Evolutionary conservation across 768 basidiomycete genomes (phyloP).

Genomic region (Suillus discolor): DNA sequence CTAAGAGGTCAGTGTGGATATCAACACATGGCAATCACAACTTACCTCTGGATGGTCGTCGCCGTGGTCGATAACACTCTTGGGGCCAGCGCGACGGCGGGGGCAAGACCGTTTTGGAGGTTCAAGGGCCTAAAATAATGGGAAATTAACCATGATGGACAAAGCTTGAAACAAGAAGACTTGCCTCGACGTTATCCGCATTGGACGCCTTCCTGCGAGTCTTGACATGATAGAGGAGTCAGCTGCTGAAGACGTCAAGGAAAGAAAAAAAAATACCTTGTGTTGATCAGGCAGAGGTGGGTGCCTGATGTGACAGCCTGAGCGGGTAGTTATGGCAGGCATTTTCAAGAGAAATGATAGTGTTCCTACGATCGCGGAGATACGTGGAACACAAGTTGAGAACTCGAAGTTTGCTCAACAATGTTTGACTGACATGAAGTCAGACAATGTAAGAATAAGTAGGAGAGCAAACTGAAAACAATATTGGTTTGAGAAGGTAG

Average conservation of each 20-base stretch:
- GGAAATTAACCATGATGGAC: not conserved
- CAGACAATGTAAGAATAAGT: not conserved
- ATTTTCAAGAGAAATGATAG: not conserved
- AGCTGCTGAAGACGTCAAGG: not conserved
- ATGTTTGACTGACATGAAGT: not conserved
- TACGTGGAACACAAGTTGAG: not conserved
- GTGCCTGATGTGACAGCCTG: not conserved
- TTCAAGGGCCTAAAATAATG: not conserved
- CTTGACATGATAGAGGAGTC: not conserved
- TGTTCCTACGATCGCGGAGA: not conserved
- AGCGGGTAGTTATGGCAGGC: not conserved
- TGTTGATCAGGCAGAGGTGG: not conserved
- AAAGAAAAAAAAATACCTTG: not conserved
- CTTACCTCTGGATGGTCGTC: not conserved
- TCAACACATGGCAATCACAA: not conserved
- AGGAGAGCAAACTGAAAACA: not conserved
- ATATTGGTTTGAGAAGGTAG: not conserved
- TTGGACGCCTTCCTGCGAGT: not conserved
- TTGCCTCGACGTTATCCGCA: not conserved
- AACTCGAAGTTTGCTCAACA: constrained; percentile 1
- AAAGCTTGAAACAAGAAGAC: not conserved
- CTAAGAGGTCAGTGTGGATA: not conserved
- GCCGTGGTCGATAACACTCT: not conserved
- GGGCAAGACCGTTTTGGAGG: not conserved
- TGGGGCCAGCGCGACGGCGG: not conserved